Percentiles rank a stretch among this genome's conserved stretches.
Evolutionary conservation across 202 grass and related monocot genomes (phyloP).

Genomic region (Saccharum hybrid): DNA sequence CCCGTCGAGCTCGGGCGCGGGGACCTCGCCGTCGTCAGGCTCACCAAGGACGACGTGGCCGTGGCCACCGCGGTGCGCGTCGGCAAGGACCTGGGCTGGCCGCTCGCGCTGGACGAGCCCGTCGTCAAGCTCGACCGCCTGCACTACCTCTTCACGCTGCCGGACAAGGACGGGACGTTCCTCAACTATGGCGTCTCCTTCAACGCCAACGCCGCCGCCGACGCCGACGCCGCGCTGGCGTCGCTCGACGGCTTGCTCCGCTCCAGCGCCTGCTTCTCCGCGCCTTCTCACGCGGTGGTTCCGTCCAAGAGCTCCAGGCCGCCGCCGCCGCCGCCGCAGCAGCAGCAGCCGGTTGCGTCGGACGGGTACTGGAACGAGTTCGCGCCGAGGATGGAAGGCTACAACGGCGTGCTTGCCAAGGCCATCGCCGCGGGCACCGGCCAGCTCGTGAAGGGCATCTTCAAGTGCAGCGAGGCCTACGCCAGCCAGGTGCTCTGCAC

Average conservation of each 20-base stretch:
- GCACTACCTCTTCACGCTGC: conserved; percentile 92
- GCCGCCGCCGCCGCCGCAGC: not conserved
- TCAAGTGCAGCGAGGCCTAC: conserved; percentile 87
- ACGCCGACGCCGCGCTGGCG: conserved; percentile 47
- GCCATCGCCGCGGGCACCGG: conserved; percentile 83
- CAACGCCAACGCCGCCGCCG: conserved; percentile 5
- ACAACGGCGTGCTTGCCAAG: conserved; percentile 76
- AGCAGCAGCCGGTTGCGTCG: not conserved
- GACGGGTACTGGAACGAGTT: conserved; percentile 82
- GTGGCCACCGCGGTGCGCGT: conserved; percentile 72
- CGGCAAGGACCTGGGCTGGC: conserved; percentile 75
- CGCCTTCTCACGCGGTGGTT: conserved; percentile 39
- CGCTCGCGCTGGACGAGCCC: conserved; percentile 86
- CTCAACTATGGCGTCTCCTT: conserved; percentile 97
- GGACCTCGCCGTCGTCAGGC: conserved; percentile 61
- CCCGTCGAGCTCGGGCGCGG: conserved; percentile 67
- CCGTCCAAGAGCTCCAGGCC: conserved; percentile 26
- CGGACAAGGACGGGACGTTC: conserved; percentile 65
- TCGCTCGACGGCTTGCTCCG: conserved; percentile 77
- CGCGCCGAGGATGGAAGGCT: conserved; percentile 66
- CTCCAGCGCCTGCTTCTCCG: conserved; percentile 69
- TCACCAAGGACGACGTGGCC: conserved; percentile 60
- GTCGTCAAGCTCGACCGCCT: conserved; percentile 76
- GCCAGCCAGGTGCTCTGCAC: conserved; percentile 58
- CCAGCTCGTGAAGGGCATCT: conserved; percentile 83